Evolutionary conservation across 139 green algal species (phyloP).

Genomic region (Tetradesmus obliquus): DNA sequence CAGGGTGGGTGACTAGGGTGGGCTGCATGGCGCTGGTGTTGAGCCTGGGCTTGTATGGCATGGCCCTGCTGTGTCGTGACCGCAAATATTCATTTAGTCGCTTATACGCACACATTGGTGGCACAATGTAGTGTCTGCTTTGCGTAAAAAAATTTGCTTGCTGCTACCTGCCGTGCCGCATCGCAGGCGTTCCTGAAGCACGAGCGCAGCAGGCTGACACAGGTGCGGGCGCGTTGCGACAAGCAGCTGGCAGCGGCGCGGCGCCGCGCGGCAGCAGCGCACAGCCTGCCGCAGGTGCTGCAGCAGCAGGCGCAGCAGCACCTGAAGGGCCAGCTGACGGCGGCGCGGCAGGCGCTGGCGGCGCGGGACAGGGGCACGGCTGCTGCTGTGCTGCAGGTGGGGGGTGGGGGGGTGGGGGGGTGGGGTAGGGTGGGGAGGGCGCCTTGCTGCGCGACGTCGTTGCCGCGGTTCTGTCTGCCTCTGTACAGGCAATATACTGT

Average conservation of each 20-base stretch:
- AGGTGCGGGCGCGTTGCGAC: neutral
- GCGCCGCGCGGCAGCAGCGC: neutral
- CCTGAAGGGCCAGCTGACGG: slow-evolving; percentile 9
- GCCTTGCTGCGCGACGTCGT: no score
- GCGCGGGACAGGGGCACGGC: neutral
- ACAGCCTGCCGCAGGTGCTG: slow-evolving; percentile 8
- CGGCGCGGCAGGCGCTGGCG: neutral
- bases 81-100: no score
- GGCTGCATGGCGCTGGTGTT: no score
- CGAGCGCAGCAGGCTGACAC: neutral
- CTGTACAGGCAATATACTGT: no score
- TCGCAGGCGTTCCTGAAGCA: neutral
- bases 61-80: no score
- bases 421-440: no score
- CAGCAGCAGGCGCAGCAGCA: neutral
- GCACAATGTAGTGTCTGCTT: no score
- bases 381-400: neutral
- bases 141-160: no score
- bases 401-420: no score
- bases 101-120: no score
- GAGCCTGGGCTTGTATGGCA: no score
- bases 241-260: neutral
- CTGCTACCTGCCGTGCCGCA: neutral
- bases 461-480: no score
- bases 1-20: neutral